These are phyloP conservation scores for Agaricus subrufescens DNA, from an alignment of 768 basidiomycete genomes.

Conservation along the genomic window DNA sequence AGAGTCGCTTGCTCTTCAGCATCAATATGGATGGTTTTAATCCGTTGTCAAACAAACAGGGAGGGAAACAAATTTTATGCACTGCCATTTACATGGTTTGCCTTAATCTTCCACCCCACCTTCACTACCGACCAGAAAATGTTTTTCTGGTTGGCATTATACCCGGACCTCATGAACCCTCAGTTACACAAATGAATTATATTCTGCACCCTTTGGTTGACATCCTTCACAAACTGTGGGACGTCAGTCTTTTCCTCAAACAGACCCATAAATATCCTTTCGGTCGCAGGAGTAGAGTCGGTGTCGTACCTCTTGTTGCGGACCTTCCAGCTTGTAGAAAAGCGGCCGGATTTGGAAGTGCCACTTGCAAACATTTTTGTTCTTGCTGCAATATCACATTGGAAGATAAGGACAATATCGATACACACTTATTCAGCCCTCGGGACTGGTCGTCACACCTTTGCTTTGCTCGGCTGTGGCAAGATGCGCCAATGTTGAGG, in stretches of 20 bases:
- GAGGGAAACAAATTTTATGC: constrained; percentile 17
- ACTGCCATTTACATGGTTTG: constrained; percentile 23
- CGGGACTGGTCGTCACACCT: background rate
- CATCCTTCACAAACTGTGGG: constrained; percentile 25
- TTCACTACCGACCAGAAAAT: constrained; percentile 25
- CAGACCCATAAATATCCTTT: constrained; percentile 12
- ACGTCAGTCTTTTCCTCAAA: constrained; percentile 20
- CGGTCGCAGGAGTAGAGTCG: constrained; percentile 13
- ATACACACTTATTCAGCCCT: background rate
- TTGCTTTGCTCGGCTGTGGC: background rate
- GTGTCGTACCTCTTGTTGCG: constrained; percentile 25
- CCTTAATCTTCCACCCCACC: constrained; percentile 26
- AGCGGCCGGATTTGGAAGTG: constrained; percentile 19
- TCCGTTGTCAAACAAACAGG: constrained; percentile 21
- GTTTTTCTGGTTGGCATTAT: constrained; percentile 27
- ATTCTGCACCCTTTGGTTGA: constrained; percentile 31
- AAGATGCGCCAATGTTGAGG: constrained; percentile 1
- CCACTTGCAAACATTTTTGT: constrained; percentile 8
- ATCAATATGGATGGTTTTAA: constrained; percentile 25
- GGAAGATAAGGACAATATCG: constrained; percentile 1
- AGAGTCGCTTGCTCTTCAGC: constrained; percentile 1
- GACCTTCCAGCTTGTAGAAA: constrained; percentile 28
- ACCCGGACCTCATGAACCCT: constrained; percentile 21
- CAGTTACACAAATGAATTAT: constrained; percentile 26
- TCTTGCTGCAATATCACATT: constrained; percentile 3